Conservation (phyloP, 1,284 basidiomycete species). For the Malassezia brasiliensis region DNA sequence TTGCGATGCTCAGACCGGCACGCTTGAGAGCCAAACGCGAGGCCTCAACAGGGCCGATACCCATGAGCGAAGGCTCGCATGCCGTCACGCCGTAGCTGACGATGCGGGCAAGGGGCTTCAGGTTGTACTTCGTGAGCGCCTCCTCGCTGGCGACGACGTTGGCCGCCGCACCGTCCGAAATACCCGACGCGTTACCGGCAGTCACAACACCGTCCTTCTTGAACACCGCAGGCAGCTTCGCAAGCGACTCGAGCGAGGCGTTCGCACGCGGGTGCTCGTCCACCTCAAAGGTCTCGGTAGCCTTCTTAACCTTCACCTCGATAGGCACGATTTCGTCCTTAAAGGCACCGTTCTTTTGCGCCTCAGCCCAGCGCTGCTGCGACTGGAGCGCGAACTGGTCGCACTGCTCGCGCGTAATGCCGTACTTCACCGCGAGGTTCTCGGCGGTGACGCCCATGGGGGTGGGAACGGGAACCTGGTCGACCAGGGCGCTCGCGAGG, state of each 20-base stretch:
- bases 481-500: slow-evolving; percentile 53
- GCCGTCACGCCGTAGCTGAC: slow-evolving; percentile 57
- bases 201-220: slow-evolving; percentile 79
- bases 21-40: slow-evolving; percentile 48
- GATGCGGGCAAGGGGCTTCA: slow-evolving; percentile 78
- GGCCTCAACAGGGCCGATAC: slow-evolving; percentile 54
- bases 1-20: slow-evolving; percentile 48
- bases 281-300: slow-evolving; percentile 32
- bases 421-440: slow-evolving; percentile 69
- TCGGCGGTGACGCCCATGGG: slow-evolving; percentile 69
- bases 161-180: slow-evolving; percentile 96
- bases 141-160: slow-evolving; percentile 83
- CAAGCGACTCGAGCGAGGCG: slow-evolving; percentile 83
- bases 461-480: slow-evolving; percentile 53
- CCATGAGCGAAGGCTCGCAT: slow-evolving; percentile 56
- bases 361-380: slow-evolving; percentile 50
- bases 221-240: slow-evolving; percentile 75
- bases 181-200: slow-evolving; percentile 85
- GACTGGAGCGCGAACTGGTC: slow-evolving; percentile 54
- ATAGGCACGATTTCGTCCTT: slow-evolving; percentile 49
- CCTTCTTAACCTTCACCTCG: slow-evolving; percentile 45
- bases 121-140: slow-evolving; percentile 73
- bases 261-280: slow-evolving; percentile 60
- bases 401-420: slow-evolving; percentile 72
- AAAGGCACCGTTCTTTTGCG: slow-evolving; percentile 50